phyloP scores from a whole-genome alignment of 1,139 yeast species.

The Scheffersomyces insectosa region DNA sequence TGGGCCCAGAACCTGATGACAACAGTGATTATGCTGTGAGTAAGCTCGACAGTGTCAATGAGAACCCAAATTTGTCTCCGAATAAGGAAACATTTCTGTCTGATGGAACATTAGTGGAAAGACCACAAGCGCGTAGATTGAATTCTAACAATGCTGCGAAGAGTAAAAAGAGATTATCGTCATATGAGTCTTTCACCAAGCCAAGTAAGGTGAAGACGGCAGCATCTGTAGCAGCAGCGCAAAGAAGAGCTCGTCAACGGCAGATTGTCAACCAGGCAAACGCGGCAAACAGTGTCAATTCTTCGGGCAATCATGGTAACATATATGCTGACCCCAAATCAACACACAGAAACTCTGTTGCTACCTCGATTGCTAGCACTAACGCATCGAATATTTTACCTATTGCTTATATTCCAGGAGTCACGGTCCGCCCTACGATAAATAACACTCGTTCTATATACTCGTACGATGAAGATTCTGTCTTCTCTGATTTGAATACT shows the following conservation, averaged over 20 bases:
- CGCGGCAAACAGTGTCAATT: slow-evolving; percentile 2
- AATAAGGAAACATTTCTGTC: slow-evolving; percentile 2
- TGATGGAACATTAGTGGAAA: slow-evolving; percentile 6
- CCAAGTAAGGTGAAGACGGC: slow-evolving; percentile 25
- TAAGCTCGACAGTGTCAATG: slow-evolving; percentile 5
- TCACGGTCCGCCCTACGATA: slow-evolving; percentile 61
- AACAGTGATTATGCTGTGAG: slow-evolving; percentile 9
- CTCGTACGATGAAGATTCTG: slow-evolving; percentile 51
- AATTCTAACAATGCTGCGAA: slow-evolving; percentile 9
- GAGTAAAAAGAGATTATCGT: slow-evolving; percentile 33
- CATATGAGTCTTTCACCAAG: slow-evolving; percentile 48
- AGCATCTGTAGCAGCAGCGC: slow-evolving; percentile 9
- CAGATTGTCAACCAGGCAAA: slow-evolving; percentile 16
- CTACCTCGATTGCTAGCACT: slow-evolving; percentile 64
- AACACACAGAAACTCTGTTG: slow-evolving; percentile 42
- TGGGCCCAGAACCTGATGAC: slow-evolving; percentile 11
- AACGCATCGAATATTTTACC: slow-evolving; percentile 88
- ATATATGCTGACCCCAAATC: not conserved
- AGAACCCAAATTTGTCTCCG: not conserved
- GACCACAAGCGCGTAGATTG: slow-evolving; percentile 9
- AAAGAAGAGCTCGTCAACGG: slow-evolving; percentile 16
- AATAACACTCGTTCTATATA: slow-evolving; percentile 49
- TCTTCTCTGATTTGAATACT: slow-evolving; percentile 51
- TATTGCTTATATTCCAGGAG: slow-evolving; percentile 95
- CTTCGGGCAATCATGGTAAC: slow-evolving; percentile 1